These are phyloP conservation scores for Zygoascus biomembranicola DNA, from an alignment of 805 yeast species.

Conservation along the genomic window DNA sequence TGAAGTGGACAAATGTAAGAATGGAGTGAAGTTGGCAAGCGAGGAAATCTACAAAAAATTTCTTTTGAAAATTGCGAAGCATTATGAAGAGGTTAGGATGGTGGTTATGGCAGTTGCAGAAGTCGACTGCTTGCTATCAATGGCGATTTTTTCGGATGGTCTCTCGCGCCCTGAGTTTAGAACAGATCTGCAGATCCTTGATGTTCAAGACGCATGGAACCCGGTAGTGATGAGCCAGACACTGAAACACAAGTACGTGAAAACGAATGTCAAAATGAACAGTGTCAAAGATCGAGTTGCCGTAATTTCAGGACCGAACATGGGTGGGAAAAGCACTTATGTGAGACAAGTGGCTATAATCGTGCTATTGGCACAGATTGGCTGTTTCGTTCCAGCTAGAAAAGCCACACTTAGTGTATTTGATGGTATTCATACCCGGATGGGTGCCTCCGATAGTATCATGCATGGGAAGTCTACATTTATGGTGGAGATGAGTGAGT, in stretches of 20 bases:
- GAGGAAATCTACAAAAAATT: slow-evolving; percentile 40
- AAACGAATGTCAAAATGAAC: slow-evolving; percentile 54
- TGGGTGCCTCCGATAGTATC: slow-evolving; percentile 62
- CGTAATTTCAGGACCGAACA: slow-evolving; percentile 77
- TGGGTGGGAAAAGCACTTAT: slow-evolving; percentile 81
- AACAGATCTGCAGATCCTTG: slow-evolving; percentile 34
- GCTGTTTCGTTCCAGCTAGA: slow-evolving; percentile 66
- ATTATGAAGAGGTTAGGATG: slow-evolving; percentile 32
- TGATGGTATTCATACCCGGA: slow-evolving; percentile 43
- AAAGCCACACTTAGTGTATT: slow-evolving; percentile 56
- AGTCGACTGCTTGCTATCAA: slow-evolving; percentile 60
- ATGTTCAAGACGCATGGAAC: slow-evolving; percentile 51
- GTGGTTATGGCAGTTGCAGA: slow-evolving; percentile 42
- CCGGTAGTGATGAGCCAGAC: slow-evolving; percentile 54
- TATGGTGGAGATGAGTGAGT: slow-evolving; percentile 66
- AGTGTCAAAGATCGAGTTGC: slow-evolving; percentile 42
- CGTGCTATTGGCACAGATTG: slow-evolving; percentile 68
- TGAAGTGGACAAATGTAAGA: slow-evolving; percentile 52
- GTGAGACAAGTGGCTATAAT: slow-evolving; percentile 66
- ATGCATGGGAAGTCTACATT: slow-evolving; percentile 74
- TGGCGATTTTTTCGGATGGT: slow-evolving; percentile 47
- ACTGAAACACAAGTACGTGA: slow-evolving; percentile 40
- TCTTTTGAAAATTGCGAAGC: slow-evolving; percentile 31
- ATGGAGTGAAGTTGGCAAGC: slow-evolving; percentile 38
- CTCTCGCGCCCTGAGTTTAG: slow-evolving; percentile 46